Percentiles rank a stretch among this genome's conserved stretches.
Evolutionary conservation across 1,284 basidiomycete species (phyloP).

Genomic region (Sporisorium scitamineum): DNA sequence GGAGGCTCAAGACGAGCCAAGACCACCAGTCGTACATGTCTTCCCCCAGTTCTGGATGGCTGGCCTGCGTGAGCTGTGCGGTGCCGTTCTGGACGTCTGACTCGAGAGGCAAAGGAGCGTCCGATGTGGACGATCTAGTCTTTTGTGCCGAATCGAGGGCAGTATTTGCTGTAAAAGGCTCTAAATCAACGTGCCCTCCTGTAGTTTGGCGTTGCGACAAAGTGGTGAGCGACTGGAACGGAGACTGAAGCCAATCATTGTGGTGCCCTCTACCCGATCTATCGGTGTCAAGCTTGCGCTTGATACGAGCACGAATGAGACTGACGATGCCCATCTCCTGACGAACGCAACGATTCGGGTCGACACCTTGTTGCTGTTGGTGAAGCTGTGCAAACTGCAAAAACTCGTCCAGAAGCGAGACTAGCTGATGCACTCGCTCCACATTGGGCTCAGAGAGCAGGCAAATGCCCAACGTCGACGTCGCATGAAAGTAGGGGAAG

Average conservation of each 20-base stretch:
- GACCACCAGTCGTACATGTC: slow-evolving; percentile 41
- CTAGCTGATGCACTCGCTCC: not conserved
- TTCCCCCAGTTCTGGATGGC: slow-evolving; percentile 15
- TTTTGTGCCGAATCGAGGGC: not conserved
- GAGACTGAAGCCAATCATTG: not conserved
- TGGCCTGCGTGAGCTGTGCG: slow-evolving; percentile 4
- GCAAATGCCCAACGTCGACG: slow-evolving; percentile 23
- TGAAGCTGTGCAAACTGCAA: slow-evolving; percentile 9
- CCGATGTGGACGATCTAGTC: not conserved
- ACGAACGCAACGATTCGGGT: slow-evolving; percentile 28
- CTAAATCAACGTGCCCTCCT: not conserved
- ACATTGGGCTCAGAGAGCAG: slow-evolving; percentile 21
- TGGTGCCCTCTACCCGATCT: not conserved
- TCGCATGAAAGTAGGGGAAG: slow-evolving; percentile 41
- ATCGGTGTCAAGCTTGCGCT: slow-evolving; percentile 12
- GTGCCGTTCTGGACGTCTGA: not conserved
- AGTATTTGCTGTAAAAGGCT: not conserved
- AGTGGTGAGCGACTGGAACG: not conserved
- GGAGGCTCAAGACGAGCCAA: slow-evolving; percentile 32
- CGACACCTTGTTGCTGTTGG: slow-evolving; percentile 23
- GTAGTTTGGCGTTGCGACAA: not conserved
- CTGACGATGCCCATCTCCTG: slow-evolving; percentile 39
- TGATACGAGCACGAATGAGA: slow-evolving; percentile 18
- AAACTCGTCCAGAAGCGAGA: slow-evolving; percentile 23
- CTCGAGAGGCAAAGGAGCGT: not conserved